phyloP scores from a whole-genome alignment of 805 yeast species.

The Pichia rugopelliculosa region DNA sequence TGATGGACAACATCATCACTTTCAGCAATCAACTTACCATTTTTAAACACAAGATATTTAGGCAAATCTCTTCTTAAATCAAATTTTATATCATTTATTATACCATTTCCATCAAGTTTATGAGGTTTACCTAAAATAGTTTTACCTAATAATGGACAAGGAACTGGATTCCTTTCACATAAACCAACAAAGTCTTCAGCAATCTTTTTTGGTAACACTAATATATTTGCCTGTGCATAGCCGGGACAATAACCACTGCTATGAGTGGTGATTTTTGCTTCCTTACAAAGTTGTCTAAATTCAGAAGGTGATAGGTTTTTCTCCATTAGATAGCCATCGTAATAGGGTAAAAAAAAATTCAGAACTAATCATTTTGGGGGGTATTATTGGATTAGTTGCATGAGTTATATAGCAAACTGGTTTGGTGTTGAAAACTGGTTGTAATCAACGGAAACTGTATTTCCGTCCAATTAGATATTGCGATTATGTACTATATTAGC shows the following conservation, averaged over 20 bases:
- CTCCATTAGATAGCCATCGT: background rate
- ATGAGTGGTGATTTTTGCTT: background rate
- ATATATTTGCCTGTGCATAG: constrained; percentile 3
- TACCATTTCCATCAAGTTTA: background rate
- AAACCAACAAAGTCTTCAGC: constrained; percentile 1
- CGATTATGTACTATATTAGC: too few relatives aligned
- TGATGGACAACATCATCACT: background rate
- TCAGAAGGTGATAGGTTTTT: constrained; percentile 21
- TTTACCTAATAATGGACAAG: constrained; percentile 4
- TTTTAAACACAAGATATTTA: background rate
- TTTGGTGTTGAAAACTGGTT: too few relatives aligned
- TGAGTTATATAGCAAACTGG: too few relatives aligned
- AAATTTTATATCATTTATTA: background rate
- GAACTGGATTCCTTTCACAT: constrained; percentile 5
- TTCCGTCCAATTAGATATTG: too few relatives aligned
- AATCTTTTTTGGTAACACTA: background rate
- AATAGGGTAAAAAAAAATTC: too few relatives aligned
- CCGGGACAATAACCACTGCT: constrained; percentile 3
- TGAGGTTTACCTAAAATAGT: background rate
- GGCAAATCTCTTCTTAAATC: constrained; percentile 1
- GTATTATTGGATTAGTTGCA: too few relatives aligned
- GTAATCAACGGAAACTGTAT: too few relatives aligned
- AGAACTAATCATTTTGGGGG: too few relatives aligned
- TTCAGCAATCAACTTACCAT: background rate
- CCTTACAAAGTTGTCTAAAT: background rate